These are phyloP conservation scores for Xerocomus spinulosus DNA, from an alignment of 768 basidiomycete species.

Conservation along the genomic window DNA sequence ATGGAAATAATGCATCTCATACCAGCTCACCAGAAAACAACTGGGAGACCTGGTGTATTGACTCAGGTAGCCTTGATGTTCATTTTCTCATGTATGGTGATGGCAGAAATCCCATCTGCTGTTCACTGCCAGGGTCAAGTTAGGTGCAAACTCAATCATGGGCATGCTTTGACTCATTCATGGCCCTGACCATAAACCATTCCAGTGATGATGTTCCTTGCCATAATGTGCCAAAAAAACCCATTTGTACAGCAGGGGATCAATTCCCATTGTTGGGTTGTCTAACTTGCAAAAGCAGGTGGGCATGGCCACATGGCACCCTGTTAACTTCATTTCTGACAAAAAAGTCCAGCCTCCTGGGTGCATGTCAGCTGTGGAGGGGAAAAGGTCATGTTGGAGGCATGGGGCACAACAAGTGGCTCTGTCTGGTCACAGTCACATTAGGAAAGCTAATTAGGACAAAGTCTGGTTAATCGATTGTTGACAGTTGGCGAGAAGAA, in stretches of 20 bases:
- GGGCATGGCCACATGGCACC: conserved; percentile 18
- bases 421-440: conserved; percentile 21
- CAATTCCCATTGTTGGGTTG: conserved; percentile 12
- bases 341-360: conserved; percentile 21
- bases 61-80: no score
- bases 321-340: conserved; percentile 18
- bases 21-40: conserved; percentile 13
- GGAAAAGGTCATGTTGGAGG: conserved; percentile 12
- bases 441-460: conserved; percentile 17
- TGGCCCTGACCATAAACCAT: conserved; percentile 10
- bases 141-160: no score
- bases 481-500: conserved; percentile 11
- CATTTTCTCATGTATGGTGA: no score
- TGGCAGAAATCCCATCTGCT: no score
- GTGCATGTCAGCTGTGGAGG: conserved; percentile 12
- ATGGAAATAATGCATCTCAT: conserved; percentile 16
- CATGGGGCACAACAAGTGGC: conserved; percentile 3
- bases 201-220: conserved; percentile 11
- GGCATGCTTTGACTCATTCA: no score
- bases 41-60: no score
- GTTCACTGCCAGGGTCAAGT: no score
- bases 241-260: conserved; percentile 12
- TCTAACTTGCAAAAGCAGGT: conserved; percentile 19
- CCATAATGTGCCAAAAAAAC: conserved; percentile 3
- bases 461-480: conserved; percentile 14